Evolutionary conservation across 805 yeast genomes (phyloP), one percentile per base, ranked within the genome.

Genomic region (Yarrowia porcina): DNA sequence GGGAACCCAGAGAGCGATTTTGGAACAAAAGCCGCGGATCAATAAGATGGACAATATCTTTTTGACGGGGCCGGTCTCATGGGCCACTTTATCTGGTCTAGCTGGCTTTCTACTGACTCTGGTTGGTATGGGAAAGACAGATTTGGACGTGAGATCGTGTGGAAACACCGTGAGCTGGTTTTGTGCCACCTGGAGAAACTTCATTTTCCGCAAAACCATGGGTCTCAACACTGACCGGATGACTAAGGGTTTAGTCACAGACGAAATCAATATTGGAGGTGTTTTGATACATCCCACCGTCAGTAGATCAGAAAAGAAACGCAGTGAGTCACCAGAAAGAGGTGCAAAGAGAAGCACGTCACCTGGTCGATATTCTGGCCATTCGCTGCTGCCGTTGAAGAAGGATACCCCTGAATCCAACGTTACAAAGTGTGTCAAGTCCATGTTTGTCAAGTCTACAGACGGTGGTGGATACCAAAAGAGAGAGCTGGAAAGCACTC

Each of bases 91-190:
- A 2, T 90, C 96, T n/a, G 99, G 99, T 0, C 73, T 93, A 7
- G 97, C 98, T 0, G 99, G 99, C 0, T 75, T 90, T 69, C 82
- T 93, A 54, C 75, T 93, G 57, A 90, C 97, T 0, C 78, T 88
- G 13, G 85, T 89, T 63, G 97, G 90, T 6, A 79, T 81, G 65
- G 80, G 81, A 52, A 78, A 78, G 7, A 71, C 89, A 38, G 79
- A 79, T n/a, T 75, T 90, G 0, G 42, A 21, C 12, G 20, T 59
- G n/a, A 10, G 80, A 84, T 54, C 56, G 7, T 82, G 86, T n/a
- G 76, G 74, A 47, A 71, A 76, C 2, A 70, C 83, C 28, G 63
- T 82, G 20, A 77, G 80, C 63, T 86, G 83, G 70, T 77, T 88
- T 49, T 81, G 89, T 3, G 81, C 92, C 1, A 83, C 93, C 0